Percentiles rank a stretch among this genome's conserved stretches.
Evolutionary conservation across 2,329 filamentous ascomycete species (phyloP).

Genomic region (Penicillium sp.): DNA sequence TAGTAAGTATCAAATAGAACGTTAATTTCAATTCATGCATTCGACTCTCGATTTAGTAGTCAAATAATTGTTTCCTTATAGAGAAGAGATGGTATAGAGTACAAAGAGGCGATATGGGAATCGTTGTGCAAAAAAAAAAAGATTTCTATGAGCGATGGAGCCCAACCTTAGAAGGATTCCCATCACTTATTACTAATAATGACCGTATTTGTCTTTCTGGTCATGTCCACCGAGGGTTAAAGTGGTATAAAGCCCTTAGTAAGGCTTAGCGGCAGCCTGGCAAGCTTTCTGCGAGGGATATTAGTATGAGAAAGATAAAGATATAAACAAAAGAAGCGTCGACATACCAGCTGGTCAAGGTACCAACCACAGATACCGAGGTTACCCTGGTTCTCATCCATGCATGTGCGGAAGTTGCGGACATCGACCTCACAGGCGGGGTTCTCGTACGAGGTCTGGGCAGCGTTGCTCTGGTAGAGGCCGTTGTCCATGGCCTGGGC

Average conservation of each 20-base stretch:
- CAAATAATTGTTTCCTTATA: constrained; percentile 13
- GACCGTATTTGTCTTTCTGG: constrained; percentile 10
- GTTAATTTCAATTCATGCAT: constrained; percentile 4
- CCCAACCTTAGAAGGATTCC: neutral
- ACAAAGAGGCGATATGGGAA: constrained; percentile 22
- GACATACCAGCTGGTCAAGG: constrained; percentile 76
- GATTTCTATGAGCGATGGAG: constrained; percentile 5
- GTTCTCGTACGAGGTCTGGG: constrained; percentile 48
- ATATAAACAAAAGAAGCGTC: neutral
- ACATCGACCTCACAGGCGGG: constrained; percentile 77
- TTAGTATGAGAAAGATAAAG: constrained; percentile 25
- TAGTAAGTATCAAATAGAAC: neutral
- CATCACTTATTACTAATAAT: constrained; percentile 11
- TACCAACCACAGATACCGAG: constrained; percentile 98
- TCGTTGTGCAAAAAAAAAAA: constrained; percentile 20
- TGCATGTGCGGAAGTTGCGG: constrained; percentile 86
- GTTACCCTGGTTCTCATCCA: constrained; percentile 92
- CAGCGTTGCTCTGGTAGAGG: constrained; percentile 49
- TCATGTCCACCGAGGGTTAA: constrained; percentile 6
- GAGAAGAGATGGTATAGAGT: constrained; percentile 29
- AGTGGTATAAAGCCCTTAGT: constrained; percentile 49
- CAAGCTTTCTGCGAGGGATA: constrained; percentile 64
- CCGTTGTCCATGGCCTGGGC: constrained; percentile 51
- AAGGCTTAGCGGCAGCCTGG: constrained; percentile 72
- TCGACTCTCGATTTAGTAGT: constrained; percentile 7